These are phyloP conservation scores for Colletotrichum endophyticum DNA, from an alignment of 2,329 filamentous ascomycete species.

Conservation along the genomic window DNA sequence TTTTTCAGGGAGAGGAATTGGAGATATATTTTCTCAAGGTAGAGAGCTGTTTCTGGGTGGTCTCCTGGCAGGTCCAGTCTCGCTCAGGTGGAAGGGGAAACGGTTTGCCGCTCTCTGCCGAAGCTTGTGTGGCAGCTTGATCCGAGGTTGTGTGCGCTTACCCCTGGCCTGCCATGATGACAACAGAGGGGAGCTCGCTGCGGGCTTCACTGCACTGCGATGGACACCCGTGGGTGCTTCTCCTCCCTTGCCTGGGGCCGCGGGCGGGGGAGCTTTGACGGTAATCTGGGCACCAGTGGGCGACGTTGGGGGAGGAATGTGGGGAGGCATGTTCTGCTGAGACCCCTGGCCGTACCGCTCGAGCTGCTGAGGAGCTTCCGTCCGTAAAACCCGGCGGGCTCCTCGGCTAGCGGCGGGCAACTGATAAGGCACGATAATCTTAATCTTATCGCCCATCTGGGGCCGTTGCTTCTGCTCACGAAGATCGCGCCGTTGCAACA, in stretches of 20 bases:
- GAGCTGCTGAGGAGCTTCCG: background rate
- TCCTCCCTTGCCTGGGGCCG: conserved; percentile 8
- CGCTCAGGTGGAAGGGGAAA: conserved; percentile 10
- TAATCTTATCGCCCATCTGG: background rate
- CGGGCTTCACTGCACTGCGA: background rate
- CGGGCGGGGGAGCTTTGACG: conserved; percentile 15
- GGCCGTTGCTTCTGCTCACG: background rate
- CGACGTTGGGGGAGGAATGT: background rate
- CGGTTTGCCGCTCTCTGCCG: conserved; percentile 21
- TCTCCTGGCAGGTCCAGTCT: background rate
- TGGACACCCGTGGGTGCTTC: background rate
- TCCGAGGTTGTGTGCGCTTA: conserved; percentile 24
- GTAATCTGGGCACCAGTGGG: background rate
- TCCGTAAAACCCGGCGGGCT: background rate
- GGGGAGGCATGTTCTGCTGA: conserved; percentile 5
- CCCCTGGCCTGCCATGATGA: conserved; percentile 17
- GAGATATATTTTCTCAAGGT: background rate
- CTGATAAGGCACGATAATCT: background rate
- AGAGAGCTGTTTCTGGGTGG: background rate
- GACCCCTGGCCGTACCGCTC: background rate
- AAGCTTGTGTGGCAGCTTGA: conserved; percentile 21
- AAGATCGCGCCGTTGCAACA: background rate
- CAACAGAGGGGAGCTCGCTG: background rate
- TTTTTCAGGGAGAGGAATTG: background rate
- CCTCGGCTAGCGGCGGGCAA: conserved; percentile 15